Evolutionary conservation across 1,139 yeast genomes (phyloP).

Genomic region (Candida buenavistaensis): DNA sequence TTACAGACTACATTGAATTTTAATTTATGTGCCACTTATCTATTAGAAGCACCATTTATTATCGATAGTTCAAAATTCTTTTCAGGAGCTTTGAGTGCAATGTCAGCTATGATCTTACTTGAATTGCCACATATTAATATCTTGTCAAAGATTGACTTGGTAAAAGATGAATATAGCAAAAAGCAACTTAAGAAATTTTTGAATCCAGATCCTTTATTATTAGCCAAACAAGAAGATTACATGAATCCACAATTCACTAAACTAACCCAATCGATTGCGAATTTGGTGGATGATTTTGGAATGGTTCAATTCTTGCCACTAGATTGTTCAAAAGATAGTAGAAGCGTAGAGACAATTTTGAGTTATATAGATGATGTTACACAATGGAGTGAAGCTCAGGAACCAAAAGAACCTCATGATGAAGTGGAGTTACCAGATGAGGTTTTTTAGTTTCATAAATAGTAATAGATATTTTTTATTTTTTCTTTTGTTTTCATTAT

Average conservation of each 20-base stretch:
- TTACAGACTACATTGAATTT: slow-evolving; percentile 76
- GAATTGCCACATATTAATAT: slow-evolving; percentile 95
- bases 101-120: slow-evolving; percentile 95
- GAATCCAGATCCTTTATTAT: slow-evolving; percentile 85
- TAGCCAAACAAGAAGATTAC: slow-evolving; percentile 40
- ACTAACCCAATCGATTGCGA: slow-evolving; percentile 80
- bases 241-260: slow-evolving; percentile 73
- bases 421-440: slow-evolving; percentile 61
- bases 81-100: slow-evolving; percentile 93
- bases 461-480: background rate
- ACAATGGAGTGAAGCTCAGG: slow-evolving; percentile 96
- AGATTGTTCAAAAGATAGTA: slow-evolving; percentile 75
- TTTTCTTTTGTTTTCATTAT: no score
- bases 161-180: slow-evolving; percentile 71
- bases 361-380: slow-evolving; percentile 96
- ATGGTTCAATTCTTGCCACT: slow-evolving; percentile 96
- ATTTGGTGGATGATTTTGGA: slow-evolving; percentile 92
- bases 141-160: slow-evolving; percentile 80
- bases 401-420: slow-evolving; percentile 93
- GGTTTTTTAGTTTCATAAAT: slow-evolving; percentile 4
- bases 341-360: slow-evolving; percentile 76
- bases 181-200: slow-evolving; percentile 79
- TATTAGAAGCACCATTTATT: slow-evolving; percentile 91
- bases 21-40: slow-evolving; percentile 87
- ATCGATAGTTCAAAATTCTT: slow-evolving; percentile 89